phyloP scores from a whole-genome alignment of 2,329 filamentous ascomycete genomes.

The Fusarium sp. region DNA sequence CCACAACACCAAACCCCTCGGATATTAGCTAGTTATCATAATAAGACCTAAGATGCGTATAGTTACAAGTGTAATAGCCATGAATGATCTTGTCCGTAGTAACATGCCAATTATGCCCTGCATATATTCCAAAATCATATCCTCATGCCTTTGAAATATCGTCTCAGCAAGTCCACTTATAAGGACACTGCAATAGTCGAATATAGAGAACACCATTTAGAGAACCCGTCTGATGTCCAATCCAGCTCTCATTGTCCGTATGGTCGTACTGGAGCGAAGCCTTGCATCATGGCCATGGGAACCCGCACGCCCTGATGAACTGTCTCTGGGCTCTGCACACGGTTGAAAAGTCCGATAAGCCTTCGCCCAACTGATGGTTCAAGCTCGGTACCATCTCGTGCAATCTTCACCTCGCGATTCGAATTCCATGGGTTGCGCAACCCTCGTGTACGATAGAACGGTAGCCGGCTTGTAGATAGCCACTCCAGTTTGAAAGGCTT shows the following conservation, averaged over 20 bases:
- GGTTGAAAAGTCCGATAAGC: conserved; percentile 82
- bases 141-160: conserved; percentile 43
- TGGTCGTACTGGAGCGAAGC: conserved; percentile 53
- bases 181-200: conserved; percentile 1
- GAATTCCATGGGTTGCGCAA: conserved; percentile 95
- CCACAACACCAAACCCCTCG: neutral
- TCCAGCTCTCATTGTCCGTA: conserved; percentile 46
- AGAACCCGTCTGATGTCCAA: conserved; percentile 24
- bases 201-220: conserved; percentile 18
- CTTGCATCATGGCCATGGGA: conserved; percentile 52
- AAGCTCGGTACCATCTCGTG: conserved; percentile 91
- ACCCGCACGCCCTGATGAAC: conserved; percentile 46
- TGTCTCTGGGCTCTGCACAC: conserved; percentile 56
- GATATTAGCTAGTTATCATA: conserved; percentile 20
- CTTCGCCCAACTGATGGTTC: conserved; percentile 83
- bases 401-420: conserved; percentile 95
- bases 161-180: conserved; percentile 17
- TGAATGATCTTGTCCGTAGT: conserved; percentile 12
- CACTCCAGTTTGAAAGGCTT: conserved; percentile 93
- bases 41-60: conserved; percentile 34
- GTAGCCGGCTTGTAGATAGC: conserved; percentile 83
- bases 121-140: conserved; percentile 35
- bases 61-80: conserved; percentile 28
- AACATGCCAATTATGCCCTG: conserved; percentile 38
- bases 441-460: conserved; percentile 89